A percentile compares a stretch with the other conserved stretches of the same genome.
Conservation (phyloP, 768 basidiomycete species). For the Galerina marginata region DNA sequence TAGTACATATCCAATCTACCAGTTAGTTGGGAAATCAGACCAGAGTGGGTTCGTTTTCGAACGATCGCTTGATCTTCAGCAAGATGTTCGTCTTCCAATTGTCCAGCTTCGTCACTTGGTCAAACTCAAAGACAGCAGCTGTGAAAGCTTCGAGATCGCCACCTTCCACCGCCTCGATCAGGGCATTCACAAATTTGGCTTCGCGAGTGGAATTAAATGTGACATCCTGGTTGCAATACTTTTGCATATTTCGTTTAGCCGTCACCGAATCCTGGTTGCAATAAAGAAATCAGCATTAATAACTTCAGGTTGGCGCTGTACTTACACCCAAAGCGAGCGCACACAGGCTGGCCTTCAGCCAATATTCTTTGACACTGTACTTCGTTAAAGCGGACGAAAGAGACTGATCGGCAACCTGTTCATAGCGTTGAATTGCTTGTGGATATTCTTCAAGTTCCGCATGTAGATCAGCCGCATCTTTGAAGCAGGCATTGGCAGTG, state of each 20-base stretch:
- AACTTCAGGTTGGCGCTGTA: constrained; percentile 5
- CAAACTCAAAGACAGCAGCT: constrained; percentile 87
- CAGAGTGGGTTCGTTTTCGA: constrained; percentile 54
- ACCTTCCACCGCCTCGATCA: constrained; percentile 72
- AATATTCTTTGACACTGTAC: constrained; percentile 98
- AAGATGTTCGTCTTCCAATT: constrained; percentile 95
- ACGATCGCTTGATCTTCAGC: constrained; percentile 85
- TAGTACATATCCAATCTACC: neutral
- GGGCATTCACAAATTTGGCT: constrained; percentile 80
- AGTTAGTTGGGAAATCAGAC: constrained; percentile 29
- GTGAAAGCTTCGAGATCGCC: constrained; percentile 70
- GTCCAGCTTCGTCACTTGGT: constrained; percentile 91
- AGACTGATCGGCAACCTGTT: constrained; percentile 87
- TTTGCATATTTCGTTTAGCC: constrained; percentile 77
- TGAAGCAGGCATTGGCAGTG: constrained; percentile 94
- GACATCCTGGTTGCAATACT: constrained; percentile 82
- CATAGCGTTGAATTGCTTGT: constrained; percentile 86
- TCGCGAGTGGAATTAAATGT: constrained; percentile 90
- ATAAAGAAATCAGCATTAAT: neutral
- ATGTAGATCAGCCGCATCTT: constrained; percentile 94
- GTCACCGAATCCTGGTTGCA: constrained; percentile 77
- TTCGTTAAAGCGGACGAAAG: constrained; percentile 87
- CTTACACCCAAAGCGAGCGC: constrained; percentile 86
- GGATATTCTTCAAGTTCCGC: constrained; percentile 88
- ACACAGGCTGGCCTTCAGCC: constrained; percentile 87